These are phyloP conservation scores for Neurospora terricola DNA, from an alignment of 495 filamentous ascomycete species.

Conservation along the genomic window DNA sequence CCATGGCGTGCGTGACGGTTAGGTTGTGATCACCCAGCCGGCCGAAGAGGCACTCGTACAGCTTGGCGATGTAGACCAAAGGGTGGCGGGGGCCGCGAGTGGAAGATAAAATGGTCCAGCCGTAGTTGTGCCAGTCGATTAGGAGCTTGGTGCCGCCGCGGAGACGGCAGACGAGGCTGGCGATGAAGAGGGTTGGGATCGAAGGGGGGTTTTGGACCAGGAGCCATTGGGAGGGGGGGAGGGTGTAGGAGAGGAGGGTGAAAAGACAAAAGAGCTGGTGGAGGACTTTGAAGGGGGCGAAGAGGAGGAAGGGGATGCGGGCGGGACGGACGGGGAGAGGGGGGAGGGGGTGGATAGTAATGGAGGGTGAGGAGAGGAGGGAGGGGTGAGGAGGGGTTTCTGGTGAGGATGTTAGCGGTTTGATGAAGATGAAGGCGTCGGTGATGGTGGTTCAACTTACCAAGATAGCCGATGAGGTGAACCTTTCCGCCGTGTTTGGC, in stretches of 20 bases:
- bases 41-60: constrained; percentile 66
- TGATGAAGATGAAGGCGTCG: background rate
- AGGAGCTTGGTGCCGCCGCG: constrained; percentile 74
- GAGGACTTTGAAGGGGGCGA: constrained; percentile 77
- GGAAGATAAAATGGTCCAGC: constrained; percentile 79
- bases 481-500: constrained; percentile 73
- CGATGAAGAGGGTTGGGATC: constrained; percentile 77
- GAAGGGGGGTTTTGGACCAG: constrained; percentile 93
- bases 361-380: constrained; percentile 50
- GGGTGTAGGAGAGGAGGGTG: constrained; percentile 59
- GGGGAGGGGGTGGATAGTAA: constrained; percentile 42
- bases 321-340: constrained; percentile 17
- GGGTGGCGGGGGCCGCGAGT: constrained; percentile 61
- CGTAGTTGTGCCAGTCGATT: constrained; percentile 99
- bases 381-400: constrained; percentile 58
- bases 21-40: constrained; percentile 63
- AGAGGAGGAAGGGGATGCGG: constrained; percentile 50
- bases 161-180: constrained; percentile 60
- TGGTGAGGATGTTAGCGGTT: constrained; percentile 19
- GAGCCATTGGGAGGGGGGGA: constrained; percentile 66
- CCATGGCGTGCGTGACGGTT: constrained; percentile 85
- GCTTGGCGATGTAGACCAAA: constrained; percentile 60
- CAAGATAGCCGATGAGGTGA: constrained; percentile 78
- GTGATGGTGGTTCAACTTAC: constrained; percentile 30
- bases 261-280: constrained; percentile 67